Base-by-base conservation (phyloP, 306 rosid genomes). In the Datisca glomerata region DNA sequence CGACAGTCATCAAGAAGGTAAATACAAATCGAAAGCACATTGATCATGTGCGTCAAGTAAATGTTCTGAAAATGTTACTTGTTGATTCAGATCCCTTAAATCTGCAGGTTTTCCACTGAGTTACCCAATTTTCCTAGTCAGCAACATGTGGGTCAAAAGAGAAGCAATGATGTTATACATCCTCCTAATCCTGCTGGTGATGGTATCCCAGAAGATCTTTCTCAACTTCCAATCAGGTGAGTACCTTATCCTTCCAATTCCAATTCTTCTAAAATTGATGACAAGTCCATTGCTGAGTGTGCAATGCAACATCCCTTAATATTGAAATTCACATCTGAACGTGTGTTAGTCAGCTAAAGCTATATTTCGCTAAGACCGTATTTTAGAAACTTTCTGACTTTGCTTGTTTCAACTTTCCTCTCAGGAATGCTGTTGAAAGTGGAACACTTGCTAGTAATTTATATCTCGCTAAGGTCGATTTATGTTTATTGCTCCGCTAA, bases 31-130 rank as follows among this genome's bases (percentile, higher is more conserved):
- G n/a, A n/a, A n/a, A n/a, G n/a, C n/a, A n/a, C n/a, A n/a, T n/a
- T n/a, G n/a, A n/a, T n/a, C n/a, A n/a, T n/a, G n/a, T n/a, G n/a
- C n/a, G n/a, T n/a, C n/a, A n/a, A n/a, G n/a, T n/a, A n/a, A n/a
- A n/a, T n/a, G n/a, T n/a, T n/a, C n/a, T n/a, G n/a, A n/a, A n/a
- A n/a, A n/a, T n/a, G n/a, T n/a, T n/a, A n/a, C n/a, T n/a, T n/a
- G n/a, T n/a, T n/a, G n/a, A n/a, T n/a, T n/a, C n/a, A 13, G 5
- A 0, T 19, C 20, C 16, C 1, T 39, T 18, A 19, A 61, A 15
- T 31, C 36, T 41, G 68, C 89, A 87, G 96, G 81, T 68, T 82
- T 17, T 74, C 96, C 45, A 82, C 86, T 6, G 96, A 87, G 56
- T 50, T 76, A 45, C 67, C 58, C 21, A 73, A 65, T 62, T 47